Conservation (phyloP, 2,329 filamentous ascomycete genomes). For the Trichophyton mentagrophytes region DNA sequence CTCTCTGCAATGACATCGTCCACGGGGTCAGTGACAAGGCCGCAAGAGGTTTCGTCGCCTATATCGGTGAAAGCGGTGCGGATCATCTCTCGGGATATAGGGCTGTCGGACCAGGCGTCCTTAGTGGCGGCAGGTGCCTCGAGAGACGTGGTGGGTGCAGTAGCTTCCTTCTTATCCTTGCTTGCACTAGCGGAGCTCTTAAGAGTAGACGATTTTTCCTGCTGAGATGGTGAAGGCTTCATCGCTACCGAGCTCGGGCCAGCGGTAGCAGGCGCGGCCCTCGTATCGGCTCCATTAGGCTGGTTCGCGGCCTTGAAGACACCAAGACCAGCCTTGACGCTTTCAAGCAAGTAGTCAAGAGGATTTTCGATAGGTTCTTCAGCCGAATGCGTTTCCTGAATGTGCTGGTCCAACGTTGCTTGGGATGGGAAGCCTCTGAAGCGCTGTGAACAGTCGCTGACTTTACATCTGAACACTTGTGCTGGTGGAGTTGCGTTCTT, state of each 20-base stretch:
- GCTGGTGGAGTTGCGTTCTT: constrained; percentile 28
- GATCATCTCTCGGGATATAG: constrained; percentile 27
- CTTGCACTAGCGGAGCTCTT: constrained; percentile 20
- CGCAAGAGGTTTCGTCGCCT: constrained; percentile 17
- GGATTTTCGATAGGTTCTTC: constrained; percentile 41
- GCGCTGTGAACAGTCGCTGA: constrained; percentile 41
- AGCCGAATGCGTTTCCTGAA: constrained; percentile 40
- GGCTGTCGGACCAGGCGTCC: constrained; percentile 28
- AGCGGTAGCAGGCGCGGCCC: constrained; percentile 16
- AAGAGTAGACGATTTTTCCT: constrained; percentile 12
- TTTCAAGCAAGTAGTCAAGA: constrained; percentile 44
- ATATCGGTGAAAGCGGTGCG: constrained; percentile 27
- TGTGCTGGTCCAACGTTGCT: constrained; percentile 42
- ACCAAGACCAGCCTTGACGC: constrained; percentile 35
- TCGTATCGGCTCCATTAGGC: constrained; percentile 13
- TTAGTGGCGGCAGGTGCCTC: constrained; percentile 13
- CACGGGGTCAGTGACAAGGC: constrained; percentile 24
- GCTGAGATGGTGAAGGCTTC: constrained; percentile 24
- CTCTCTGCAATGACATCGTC: constrained; percentile 23
- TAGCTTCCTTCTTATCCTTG: constrained; percentile 18
- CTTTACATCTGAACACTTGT: constrained; percentile 41
- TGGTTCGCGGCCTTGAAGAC: constrained; percentile 32
- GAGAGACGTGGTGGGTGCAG: constrained; percentile 3
- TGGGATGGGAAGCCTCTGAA: constrained; percentile 44
- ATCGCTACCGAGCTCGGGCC: constrained; percentile 18